These are phyloP conservation scores for Panicum virgatum DNA, from an alignment of 202 grass and related monocot species.

Conservation along the genomic window DNA sequence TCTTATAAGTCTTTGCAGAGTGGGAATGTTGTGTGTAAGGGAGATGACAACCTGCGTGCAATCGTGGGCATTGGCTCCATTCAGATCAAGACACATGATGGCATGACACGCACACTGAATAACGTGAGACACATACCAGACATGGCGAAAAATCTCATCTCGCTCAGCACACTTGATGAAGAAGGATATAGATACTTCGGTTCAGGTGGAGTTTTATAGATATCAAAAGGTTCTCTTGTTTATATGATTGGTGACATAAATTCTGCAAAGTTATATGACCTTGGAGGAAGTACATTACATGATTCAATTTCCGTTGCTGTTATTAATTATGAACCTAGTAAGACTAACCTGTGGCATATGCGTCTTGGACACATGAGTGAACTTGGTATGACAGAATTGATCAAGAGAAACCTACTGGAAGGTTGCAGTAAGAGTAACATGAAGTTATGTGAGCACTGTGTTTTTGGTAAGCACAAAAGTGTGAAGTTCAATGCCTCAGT, in stretches of 20 bases:
- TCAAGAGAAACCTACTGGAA: no score
- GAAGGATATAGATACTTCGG: background rate
- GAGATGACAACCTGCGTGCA: background rate
- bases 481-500: no score
- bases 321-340: no score
- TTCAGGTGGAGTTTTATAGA: background rate
- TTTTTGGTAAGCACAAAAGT: no score
- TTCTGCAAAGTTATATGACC: background rate
- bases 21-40: background rate
- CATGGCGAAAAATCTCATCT: background rate
- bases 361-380: no score
- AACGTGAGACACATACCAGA: no score
- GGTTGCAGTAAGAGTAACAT: no score
- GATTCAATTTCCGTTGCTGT: no score
- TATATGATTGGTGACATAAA: background rate
- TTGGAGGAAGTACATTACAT: background rate
- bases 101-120: background rate
- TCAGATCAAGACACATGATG: conserved; percentile 29
- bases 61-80: conserved; percentile 10
- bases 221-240: conserved; percentile 21
- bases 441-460: background rate
- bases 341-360: no score
- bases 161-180: background rate
- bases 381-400: background rate
- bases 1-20: background rate